These are phyloP conservation scores for Magnaporthiopsis incrustans DNA, from an alignment of 2,329 filamentous ascomycete genomes.

Conservation along the genomic window DNA sequence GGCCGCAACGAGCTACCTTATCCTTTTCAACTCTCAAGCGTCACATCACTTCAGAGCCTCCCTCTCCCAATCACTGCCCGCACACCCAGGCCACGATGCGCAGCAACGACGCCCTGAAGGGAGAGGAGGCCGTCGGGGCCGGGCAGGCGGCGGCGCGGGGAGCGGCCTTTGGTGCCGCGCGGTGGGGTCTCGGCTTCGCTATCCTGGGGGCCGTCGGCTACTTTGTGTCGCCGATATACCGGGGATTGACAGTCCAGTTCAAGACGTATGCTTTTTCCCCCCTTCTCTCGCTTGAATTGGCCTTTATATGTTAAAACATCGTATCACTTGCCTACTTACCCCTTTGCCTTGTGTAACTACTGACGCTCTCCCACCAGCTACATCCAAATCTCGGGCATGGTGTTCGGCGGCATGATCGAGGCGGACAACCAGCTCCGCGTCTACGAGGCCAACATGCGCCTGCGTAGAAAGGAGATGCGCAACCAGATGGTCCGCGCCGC, in stretches of 20 bases:
- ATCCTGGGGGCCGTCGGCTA: conserved; percentile 56
- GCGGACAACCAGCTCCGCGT: conserved; percentile 60
- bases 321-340: no score
- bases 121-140: conserved; percentile 60
- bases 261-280: conserved; percentile 52
- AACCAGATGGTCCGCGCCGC: conserved; percentile 62
- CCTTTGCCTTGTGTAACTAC: no score
- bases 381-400: conserved; percentile 79
- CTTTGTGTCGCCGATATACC: conserved; percentile 61
- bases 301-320: no score
- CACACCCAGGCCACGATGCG: conserved; percentile 29
- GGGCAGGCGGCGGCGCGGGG: conserved; percentile 65
- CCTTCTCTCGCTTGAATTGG: no score
- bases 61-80: background rate
- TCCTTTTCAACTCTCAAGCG: background rate
- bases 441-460: conserved; percentile 58
- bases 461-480: conserved; percentile 53
- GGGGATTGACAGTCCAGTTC: conserved; percentile 65
- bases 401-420: conserved; percentile 69
- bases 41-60: background rate
- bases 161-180: conserved; percentile 57
- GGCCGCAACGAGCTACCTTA: background rate
- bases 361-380: conserved; percentile 55
- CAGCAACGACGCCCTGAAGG: conserved; percentile 48
- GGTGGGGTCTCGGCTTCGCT: conserved; percentile 63